Base-by-base conservation (phyloP, 768 basidiomycete genomes). In the Mycena indigotica region DNA sequence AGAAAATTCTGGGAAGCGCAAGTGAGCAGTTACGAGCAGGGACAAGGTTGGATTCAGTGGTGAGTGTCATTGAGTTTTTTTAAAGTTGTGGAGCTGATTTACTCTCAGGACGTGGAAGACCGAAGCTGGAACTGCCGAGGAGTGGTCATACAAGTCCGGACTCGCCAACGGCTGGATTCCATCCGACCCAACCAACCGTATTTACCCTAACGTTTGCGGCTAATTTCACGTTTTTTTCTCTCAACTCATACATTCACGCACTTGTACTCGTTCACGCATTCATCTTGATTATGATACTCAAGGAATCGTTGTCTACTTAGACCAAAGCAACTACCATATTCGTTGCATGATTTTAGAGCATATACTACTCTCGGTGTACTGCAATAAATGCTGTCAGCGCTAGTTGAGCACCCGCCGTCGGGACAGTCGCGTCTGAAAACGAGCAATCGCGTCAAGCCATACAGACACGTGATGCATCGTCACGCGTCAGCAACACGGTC, bases 131-230 rank as follows among this genome's bases (percentile, higher is more conserved):
- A 74, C 74, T 59, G 87, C 91, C 2, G 89, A 92, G 60, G 95
- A 96, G 56, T 97, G 95, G 95, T 81, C 88, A 0, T 96, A 96
- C 75, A 83, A 89, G 61, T 86, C 88, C 44, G 93, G 93, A 38
- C 76, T 95, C 29, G 70, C 76, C 13, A 80, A 86, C 58, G 93
- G 93, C 21, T 95, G 91, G 91, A 95, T 96, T 68, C 93, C 94
- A 8, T 69, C 78, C 60, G 70, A 80, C 57, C 80, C 82, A 4
- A 80, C 80, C 8, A 63, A 69, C 26, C 70, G 66, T 39, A 65
- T 74, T 65, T 91, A 83, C 71, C 88, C 86, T 16, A 80, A 75
- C 62, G 88, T 88, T 53, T 95, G 89, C 63, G 74, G 72, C 28
- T 81, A 69, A 67, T 25, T 39, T 24, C 24, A 53, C 35, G 35